Percentiles rank a stretch among this genome's conserved stretches.
Evolutionary conservation across 306 rosid genomes (phyloP).

Genomic region (Senna tora): DNA sequence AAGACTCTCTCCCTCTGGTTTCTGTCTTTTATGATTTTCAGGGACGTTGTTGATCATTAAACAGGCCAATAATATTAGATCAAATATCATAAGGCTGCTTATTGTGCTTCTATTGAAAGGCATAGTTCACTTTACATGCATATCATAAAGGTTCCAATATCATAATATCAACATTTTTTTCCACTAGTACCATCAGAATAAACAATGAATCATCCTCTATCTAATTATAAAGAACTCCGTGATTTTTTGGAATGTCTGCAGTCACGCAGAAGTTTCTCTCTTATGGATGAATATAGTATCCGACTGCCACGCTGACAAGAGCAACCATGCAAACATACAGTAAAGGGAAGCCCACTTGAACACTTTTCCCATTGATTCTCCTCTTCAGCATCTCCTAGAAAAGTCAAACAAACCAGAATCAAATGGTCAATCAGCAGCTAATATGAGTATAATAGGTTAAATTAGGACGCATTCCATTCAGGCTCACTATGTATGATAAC

Average conservation of each 20-base stretch:
- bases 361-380: slow-evolving; percentile 44
- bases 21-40: slow-evolving; percentile 2
- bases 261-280: slow-evolving; percentile 32
- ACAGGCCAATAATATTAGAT: neutral
- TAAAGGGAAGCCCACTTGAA: slow-evolving; percentile 74
- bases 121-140: slow-evolving; percentile 44
- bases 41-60: neutral
- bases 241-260: slow-evolving; percentile 22
- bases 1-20: neutral
- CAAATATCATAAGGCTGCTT: slow-evolving; percentile 23
- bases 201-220: slow-evolving; percentile 47
- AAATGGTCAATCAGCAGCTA: slow-evolving; percentile 6
- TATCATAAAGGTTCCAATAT: slow-evolving; percentile 38
- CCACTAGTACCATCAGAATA: slow-evolving; percentile 40
- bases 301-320: slow-evolving; percentile 62
- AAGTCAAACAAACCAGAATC: slow-evolving; percentile 32
- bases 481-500: slow-evolving; percentile 3
- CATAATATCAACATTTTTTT: slow-evolving; percentile 46
- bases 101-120: slow-evolving; percentile 33
- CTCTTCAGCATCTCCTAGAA: slow-evolving; percentile 69
- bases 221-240: slow-evolving; percentile 30
- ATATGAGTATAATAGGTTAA: slow-evolving; percentile 28
- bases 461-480: slow-evolving; percentile 29
- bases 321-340: slow-evolving; percentile 76
- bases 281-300: slow-evolving; percentile 69